A percentile compares a stretch with the other conserved stretches of the same genome.
Conservation (phyloP, 495 filamentous ascomycete species). For the Amniculicola lignicola region DNA sequence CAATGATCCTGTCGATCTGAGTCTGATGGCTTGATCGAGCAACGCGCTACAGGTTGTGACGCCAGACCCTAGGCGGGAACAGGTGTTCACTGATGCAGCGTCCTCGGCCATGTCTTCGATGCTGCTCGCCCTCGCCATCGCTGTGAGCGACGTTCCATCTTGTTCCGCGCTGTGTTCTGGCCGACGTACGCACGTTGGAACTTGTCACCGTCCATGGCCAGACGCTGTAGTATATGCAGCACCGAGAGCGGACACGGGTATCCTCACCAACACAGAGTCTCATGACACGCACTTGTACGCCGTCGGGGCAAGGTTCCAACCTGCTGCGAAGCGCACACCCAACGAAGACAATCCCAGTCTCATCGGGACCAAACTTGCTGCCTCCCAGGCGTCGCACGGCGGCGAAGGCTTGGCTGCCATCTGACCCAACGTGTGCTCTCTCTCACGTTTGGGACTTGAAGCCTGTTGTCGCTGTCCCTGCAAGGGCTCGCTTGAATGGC, state of each 20-base stretch:
- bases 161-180: neutral
- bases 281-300: constrained; percentile 15
- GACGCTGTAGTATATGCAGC: constrained; percentile 12
- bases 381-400: constrained; percentile 10
- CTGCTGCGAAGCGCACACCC: neutral
- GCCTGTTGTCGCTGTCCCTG: neutral
- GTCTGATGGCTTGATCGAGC: too few species aligned
- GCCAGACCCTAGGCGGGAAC: neutral
- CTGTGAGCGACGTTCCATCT: neutral
- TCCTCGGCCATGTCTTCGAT: constrained; percentile 3
- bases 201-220: neutral
- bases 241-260: neutral
- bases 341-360: constrained; percentile 7
- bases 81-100: neutral
- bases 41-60: neutral
- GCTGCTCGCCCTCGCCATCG: neutral
- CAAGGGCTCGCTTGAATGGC: constrained; percentile 11
- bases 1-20: constrained; percentile 19
- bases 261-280: constrained; percentile 1
- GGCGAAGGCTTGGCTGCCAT: constrained; percentile 9
- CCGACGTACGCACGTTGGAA: neutral
- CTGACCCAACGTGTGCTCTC: constrained; percentile 5
- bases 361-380: constrained; percentile 10
- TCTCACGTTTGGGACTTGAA: neutral
- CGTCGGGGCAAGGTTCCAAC: constrained; percentile 9